Base-by-base conservation (phyloP, 2,329 filamentous ascomycete genomes). In the Fonsecaea pedrosoi region DNA sequence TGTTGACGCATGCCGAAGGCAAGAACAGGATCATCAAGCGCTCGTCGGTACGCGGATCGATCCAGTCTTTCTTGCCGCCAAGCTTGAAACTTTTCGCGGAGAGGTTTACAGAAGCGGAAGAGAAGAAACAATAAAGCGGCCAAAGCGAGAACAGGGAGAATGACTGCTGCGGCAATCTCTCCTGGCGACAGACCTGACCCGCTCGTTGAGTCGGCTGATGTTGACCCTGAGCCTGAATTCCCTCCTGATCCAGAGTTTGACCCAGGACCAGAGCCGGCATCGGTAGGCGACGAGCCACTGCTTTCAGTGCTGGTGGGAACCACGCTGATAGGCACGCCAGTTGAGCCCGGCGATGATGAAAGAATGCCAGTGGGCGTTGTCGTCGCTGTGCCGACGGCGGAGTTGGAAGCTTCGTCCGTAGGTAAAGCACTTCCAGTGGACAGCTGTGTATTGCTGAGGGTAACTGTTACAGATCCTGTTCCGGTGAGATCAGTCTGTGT, bases 11-110 rank as follows among this genome's bases (percentile, higher is more conserved):
- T 53, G 18, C 65, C 65, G 32, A 66, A 66, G 34, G 67, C 61
- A 21, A 69, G 57, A 18, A 70, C 34, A 0, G 70, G 69, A 30
- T 70, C 70, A 57, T 71, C 67, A 12, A 72, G 60, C 1, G 65
- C 65, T 45, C 67, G 58, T 1, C 70, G 57, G 64, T 72, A 72
- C 13, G 65, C 62, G 1, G 65, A 55, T n/a, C 56, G n/a, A 15
- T 72, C 63, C n/a, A 62, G 58, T 35, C 69, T 53, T 42, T 57
- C 8, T 53, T 64, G 60, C 5, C 63, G 63, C 67, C 69, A 72
- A 21, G 50, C 54, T 12, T 37, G 45, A 34, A 65, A 64, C 18
- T 60, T 60, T 50, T 59, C 35, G 1, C 67, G 69, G 5, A 72
- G 30, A 13, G 64, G 63, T 21, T 58, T 58, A 48, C 63, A 67